Conservation (phyloP, 176 grass and related monocot genomes). For the Dendrocalamus sinicus region DNA sequence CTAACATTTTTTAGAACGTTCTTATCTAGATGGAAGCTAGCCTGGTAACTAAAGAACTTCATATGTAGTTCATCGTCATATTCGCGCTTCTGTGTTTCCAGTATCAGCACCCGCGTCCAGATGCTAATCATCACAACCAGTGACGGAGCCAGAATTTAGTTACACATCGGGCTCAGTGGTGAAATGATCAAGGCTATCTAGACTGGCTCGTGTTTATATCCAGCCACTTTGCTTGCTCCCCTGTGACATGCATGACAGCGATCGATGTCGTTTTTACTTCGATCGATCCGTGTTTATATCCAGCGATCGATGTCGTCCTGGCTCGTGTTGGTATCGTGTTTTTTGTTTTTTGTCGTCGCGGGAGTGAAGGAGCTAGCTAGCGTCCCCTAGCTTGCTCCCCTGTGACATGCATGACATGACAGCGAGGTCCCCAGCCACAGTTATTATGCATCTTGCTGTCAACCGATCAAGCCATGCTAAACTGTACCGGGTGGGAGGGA, state of each 20-base stretch:
- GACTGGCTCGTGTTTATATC: not conserved
- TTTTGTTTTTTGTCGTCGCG: constrained; percentile 8
- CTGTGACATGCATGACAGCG: too few relatives aligned
- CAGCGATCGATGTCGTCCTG: not conserved
- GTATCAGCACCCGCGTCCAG: not conserved
- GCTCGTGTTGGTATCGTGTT: not conserved
- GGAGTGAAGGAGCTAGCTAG: not conserved
- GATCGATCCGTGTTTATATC: not conserved
- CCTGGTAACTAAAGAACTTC: not conserved
- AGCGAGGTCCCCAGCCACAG: constrained; percentile 29
- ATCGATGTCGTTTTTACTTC: not conserved
- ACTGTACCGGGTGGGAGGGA: not conserved
- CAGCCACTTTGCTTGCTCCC: too few relatives aligned
- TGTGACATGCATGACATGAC: constrained; percentile 25
- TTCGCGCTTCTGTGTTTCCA: not conserved
- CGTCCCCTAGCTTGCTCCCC: not conserved
- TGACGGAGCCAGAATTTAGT: too few relatives aligned
- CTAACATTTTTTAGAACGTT: not conserved
- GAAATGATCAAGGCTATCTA: too few relatives aligned
- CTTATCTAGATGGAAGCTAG: not conserved
- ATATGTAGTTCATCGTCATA: not conserved
- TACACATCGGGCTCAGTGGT: too few relatives aligned
- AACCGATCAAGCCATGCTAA: not conserved
- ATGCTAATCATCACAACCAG: not conserved
- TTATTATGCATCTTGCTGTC: constrained; percentile 25